Evolutionary conservation across 306 rosid species (phyloP), one percentile per base, ranked within the genome.

Genomic region (Astragalus membranaceus): DNA sequence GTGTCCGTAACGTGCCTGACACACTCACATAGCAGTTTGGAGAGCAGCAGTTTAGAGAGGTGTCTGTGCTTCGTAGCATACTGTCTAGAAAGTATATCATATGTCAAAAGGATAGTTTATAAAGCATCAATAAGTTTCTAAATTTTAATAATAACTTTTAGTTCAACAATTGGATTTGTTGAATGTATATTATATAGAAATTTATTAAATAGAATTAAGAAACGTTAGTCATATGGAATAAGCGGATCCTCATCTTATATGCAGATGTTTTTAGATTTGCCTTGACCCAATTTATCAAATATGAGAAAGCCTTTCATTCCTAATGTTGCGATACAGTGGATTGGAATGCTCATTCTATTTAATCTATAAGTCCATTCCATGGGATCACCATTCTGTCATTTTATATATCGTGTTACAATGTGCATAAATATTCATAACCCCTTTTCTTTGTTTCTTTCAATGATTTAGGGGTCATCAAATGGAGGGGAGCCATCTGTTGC

Each of bases 401-500:
- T 26, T 26, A 44, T 35, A 48, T 26, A 29, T 48, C 29, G 13
- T 30, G 10, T 5, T 9, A 8, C 49, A 37, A 39, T 62, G 29
- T 57, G 14, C 56, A 41, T 51, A 50, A 48, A 53, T 69, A 17
- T 53, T 44, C 35, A 61, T 26, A 20, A 7, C 16, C 52, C n/a
- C 64, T 35, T 71, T 33, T 8, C 32, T 37, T 63, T n/a, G 37
- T 64, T 35, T 73, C 11, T 50, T 77, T 47, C 60, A n/a, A 74
- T 74, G 76, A 35, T 78, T 41, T 86, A 95, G 99, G 97, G 93
- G 39, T 75, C 97, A 20, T 94, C 91, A 35, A 76, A 82, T 68
- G 89, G 82, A 58, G 88, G 92, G 39, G 96, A 88, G 67, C 79
- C 97, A 72, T 91, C 95, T 68, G 84, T 84, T 48, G 80, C 87